Evolutionary conservation across 805 yeast genomes (phyloP).

Genomic region (Wickerhamiella cacticola): DNA sequence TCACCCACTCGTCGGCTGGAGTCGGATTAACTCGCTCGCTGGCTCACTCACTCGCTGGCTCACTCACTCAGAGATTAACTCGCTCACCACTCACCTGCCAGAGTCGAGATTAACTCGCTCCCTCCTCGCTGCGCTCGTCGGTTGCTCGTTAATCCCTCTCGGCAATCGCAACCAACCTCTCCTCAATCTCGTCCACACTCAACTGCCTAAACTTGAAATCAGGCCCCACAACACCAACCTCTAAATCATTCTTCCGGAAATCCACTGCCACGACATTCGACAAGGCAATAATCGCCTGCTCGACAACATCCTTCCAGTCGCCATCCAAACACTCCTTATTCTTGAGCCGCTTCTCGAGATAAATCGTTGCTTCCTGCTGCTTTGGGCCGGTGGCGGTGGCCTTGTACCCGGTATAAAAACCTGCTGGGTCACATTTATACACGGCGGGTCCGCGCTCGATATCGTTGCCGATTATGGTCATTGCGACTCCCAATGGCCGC

Average conservation of each 20-base stretch:
- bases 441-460: constrained; percentile 83
- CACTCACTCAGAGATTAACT: no score
- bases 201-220: constrained; percentile 56
- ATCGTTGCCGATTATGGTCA: constrained; percentile 78
- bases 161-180: constrained; percentile 84
- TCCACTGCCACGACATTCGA: constrained; percentile 84
- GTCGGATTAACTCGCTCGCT: no score
- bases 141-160: constrained; percentile 92
- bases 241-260: constrained; percentile 85
- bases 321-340: constrained; percentile 58
- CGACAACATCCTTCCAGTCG: constrained; percentile 81
- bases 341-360: constrained; percentile 82
- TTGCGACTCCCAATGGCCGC: constrained; percentile 94
- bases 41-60: no score
- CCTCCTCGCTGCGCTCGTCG: no score
- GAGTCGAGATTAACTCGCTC: no score
- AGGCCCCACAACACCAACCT: constrained; percentile 75
- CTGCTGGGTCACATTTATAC: constrained; percentile 95
- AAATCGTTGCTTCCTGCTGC: constrained; percentile 87
- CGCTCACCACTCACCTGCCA: no score
- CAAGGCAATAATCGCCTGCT: constrained; percentile 74
- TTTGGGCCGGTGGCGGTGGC: constrained; percentile 95
- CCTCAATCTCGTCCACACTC: constrained; percentile 82
- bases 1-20: no score
- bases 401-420: constrained; percentile 79